phyloP scores from a whole-genome alignment of 2,329 filamentous ascomycete genomes.

The Colletotrichum lupini region DNA sequence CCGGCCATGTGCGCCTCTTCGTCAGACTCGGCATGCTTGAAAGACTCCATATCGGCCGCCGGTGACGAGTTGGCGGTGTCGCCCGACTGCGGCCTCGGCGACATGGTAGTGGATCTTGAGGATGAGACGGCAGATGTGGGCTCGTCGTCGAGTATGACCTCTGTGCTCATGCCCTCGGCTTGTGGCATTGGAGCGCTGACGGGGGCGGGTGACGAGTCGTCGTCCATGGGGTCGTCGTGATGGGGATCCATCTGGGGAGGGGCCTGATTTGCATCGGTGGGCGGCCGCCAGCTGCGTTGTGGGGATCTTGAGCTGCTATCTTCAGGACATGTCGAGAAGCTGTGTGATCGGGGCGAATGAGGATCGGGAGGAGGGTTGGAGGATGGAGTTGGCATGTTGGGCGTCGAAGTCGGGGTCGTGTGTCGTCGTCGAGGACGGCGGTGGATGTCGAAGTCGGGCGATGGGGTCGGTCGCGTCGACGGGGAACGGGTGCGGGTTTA shows the following conservation, averaged over 20 bases:
- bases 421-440: conserved; percentile 25
- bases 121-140: conserved; percentile 43
- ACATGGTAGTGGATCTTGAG: conserved; percentile 55
- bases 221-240: conserved; percentile 40
- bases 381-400: conserved; percentile 59
- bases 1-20: conserved; percentile 42
- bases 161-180: conserved; percentile 28
- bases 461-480: conserved; percentile 35
- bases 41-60: conserved; percentile 43
- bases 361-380: conserved; percentile 52
- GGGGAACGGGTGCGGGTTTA: conserved; percentile 34
- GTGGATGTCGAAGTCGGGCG: conserved; percentile 34
- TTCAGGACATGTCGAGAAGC: conserved; percentile 57
- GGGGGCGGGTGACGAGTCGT: conserved; percentile 43
- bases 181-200: conserved; percentile 28
- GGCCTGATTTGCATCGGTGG: conserved; percentile 19
- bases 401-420: conserved; percentile 14
- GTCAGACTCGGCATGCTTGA: conserved; percentile 54
- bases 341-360: conserved; percentile 49
- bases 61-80: conserved; percentile 48
- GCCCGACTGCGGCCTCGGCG: conserved; percentile 52
- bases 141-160: conserved; percentile 38
- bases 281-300: conserved; percentile 35
- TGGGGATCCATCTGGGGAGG: conserved; percentile 40
- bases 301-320: conserved; percentile 42